Percentiles rank a stretch among this genome's conserved stretches.
These are phyloP conservation scores for Casuarina cunninghamiana DNA, from an alignment of 306 rosid species.

Conservation along the genomic window DNA sequence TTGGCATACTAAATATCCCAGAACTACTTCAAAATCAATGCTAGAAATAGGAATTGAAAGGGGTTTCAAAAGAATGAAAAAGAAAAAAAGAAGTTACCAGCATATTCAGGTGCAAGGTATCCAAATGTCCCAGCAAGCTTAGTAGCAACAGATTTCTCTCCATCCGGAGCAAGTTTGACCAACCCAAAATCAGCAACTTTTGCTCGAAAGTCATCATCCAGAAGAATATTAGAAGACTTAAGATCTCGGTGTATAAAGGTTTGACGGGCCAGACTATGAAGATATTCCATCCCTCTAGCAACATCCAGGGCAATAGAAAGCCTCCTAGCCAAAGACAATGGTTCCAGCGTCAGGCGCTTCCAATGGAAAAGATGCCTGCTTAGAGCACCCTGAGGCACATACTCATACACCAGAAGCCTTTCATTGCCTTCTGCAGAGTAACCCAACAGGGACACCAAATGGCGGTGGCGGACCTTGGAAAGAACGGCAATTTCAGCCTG, in stretches of 20 bases:
- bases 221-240: slow-evolving; percentile 80
- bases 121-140: slow-evolving; percentile 90
- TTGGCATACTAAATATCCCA: not conserved
- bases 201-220: slow-evolving; percentile 67
- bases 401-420: slow-evolving; percentile 77
- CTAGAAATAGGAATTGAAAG: not conserved
- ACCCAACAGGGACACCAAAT: slow-evolving; percentile 76
- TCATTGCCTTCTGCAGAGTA: slow-evolving; percentile 67
- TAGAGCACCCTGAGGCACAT: slow-evolving; percentile 80
- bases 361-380: slow-evolving; percentile 87
- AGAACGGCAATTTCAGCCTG: slow-evolving; percentile 76
- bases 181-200: slow-evolving; percentile 84
- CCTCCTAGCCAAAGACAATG: slow-evolving; percentile 70
- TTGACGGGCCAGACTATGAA: slow-evolving; percentile 66
- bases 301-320: slow-evolving; percentile 81
- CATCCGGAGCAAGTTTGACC: slow-evolving; percentile 80
- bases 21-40: not conserved
- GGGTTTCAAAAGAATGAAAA: not conserved
- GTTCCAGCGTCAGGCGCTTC: slow-evolving; percentile 61
- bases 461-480: slow-evolving; percentile 78
- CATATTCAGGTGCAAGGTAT: slow-evolving; percentile 90
- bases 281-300: slow-evolving; percentile 79
- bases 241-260: slow-evolving; percentile 83
- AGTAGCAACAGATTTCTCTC: slow-evolving; percentile 64
- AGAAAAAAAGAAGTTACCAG: slow-evolving; percentile 43